These are phyloP conservation scores for Exophiala xenobiotica DNA, from an alignment of 2,329 filamentous ascomycete species.

Conservation along the genomic window DNA sequence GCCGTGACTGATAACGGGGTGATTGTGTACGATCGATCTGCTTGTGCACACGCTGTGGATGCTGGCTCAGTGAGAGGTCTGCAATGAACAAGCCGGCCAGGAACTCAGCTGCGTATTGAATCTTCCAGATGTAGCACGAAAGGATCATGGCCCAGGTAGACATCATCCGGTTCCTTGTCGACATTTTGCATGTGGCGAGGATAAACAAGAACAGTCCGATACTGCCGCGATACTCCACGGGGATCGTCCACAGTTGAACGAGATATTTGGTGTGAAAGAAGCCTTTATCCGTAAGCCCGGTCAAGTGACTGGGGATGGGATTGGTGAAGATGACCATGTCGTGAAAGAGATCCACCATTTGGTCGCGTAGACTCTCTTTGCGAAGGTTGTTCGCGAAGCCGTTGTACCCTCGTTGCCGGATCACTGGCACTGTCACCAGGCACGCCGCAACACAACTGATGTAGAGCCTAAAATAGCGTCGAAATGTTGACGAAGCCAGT, in stretches of 20 bases:
- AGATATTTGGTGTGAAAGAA: constrained; percentile 3
- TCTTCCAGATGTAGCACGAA: constrained; percentile 5
- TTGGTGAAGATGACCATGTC: not conserved
- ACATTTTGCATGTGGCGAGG: not conserved
- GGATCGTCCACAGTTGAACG: constrained; percentile 42
- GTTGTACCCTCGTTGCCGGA: not conserved
- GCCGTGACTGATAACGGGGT: not conserved
- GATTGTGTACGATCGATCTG: too few species aligned
- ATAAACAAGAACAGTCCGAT: constrained; percentile 24
- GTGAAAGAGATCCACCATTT: not conserved
- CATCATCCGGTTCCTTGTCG: constrained; percentile 4
- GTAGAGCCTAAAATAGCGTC: not conserved
- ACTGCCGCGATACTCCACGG: constrained; percentile 46
- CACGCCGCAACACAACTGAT: not conserved
- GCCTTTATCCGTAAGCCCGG: too few species aligned
- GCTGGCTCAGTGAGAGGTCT: constrained; percentile 8
- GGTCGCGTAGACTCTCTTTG: not conserved
- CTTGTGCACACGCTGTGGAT: not conserved
- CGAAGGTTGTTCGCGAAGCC: not conserved
- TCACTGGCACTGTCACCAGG: not conserved
- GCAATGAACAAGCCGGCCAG: constrained; percentile 16
- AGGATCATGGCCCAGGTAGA: constrained; percentile 4
- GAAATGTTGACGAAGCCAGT: not conserved
- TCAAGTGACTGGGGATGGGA: not conserved
- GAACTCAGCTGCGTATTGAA: constrained; percentile 7